Evolutionary conservation across 139 green algal species (phyloP).

Genomic region (Chlamydomonas sp.): DNA sequence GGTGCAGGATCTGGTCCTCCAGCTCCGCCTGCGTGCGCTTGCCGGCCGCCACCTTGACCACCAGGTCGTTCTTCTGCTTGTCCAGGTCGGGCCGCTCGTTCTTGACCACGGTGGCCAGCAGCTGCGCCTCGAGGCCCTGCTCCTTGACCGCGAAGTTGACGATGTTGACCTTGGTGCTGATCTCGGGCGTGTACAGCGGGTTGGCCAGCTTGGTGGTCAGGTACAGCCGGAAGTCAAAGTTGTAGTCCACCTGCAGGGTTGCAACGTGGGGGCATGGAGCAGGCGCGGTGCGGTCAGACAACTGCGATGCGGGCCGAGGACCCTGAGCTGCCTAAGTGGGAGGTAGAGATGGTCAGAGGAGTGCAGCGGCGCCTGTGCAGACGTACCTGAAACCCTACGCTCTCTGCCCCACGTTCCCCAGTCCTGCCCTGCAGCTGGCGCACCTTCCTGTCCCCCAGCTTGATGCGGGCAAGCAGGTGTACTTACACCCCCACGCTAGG

Average conservation of each 20-base stretch:
- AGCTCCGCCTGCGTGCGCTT: constrained; percentile 84
- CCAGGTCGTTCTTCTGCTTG: constrained; percentile 92
- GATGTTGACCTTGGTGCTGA: constrained; percentile 84
- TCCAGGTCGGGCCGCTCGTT: constrained; percentile 85
- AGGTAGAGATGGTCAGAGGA: no score
- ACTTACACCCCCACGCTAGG: no score
- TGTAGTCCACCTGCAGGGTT: constrained; percentile 74
- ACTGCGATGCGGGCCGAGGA: no score
- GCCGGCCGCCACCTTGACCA: constrained; percentile 84
- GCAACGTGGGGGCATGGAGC: no score
- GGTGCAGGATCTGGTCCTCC: constrained; percentile 83
- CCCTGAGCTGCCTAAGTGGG: no score
- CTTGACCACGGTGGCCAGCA: constrained; percentile 84
- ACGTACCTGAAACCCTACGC: no score
- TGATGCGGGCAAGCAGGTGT: no score
- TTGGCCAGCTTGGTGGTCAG: constrained; percentile 91
- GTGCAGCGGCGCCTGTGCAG: no score
- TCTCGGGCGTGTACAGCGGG: constrained; percentile 89
- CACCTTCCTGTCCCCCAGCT: no score
- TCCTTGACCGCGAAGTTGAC: constrained; percentile 88
- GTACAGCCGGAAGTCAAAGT: constrained; percentile 87
- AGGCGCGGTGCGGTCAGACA: no score
- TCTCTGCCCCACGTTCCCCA: no score
- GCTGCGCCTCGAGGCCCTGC: constrained; percentile 86
- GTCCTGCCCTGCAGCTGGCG: no score